phyloP scores from a whole-genome alignment of 2,329 filamentous ascomycete genomes.

The Nothopassalora personata region DNA sequence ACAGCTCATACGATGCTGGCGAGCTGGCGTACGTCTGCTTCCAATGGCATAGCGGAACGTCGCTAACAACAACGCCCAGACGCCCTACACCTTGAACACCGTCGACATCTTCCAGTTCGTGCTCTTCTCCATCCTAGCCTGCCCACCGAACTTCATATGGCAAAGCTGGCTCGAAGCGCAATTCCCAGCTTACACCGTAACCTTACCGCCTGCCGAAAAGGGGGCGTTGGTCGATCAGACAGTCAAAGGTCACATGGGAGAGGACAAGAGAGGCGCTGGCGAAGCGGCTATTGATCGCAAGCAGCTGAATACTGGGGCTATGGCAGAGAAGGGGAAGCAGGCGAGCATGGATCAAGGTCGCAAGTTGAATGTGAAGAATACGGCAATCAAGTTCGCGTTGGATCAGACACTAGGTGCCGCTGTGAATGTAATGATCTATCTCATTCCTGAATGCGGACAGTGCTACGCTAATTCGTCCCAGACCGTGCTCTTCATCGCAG shows the following conservation, averaged over 20 bases:
- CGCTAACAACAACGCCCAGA: conserved; percentile 8
- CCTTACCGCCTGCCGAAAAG: conserved; percentile 26
- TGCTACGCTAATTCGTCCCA: not conserved
- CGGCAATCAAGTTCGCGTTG: conserved; percentile 60
- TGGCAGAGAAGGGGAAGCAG: conserved; percentile 22
- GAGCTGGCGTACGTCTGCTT: conserved; percentile 47
- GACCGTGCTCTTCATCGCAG: conserved; percentile 58
- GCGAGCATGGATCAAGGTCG: conserved; percentile 15
- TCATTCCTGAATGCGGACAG: not conserved
- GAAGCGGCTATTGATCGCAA: not conserved
- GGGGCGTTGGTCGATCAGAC: conserved; percentile 28
- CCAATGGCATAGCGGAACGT: too few species aligned
- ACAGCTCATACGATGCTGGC: conserved; percentile 62
- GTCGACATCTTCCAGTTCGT: conserved; percentile 66
- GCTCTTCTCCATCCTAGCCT: conserved; percentile 65
- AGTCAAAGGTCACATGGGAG: conserved; percentile 27
- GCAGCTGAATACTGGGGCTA: conserved; percentile 20
- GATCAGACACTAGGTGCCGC: conserved; percentile 64
- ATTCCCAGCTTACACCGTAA: conserved; percentile 61
- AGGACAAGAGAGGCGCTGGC: conserved; percentile 7
- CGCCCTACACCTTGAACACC: conserved; percentile 54
- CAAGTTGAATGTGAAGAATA: conserved; percentile 55
- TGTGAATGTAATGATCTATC: conserved; percentile 44
- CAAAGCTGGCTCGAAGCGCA: conserved; percentile 69
- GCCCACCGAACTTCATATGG: conserved; percentile 82